Evolutionary conservation across 2,329 filamentous ascomycete species (phyloP), one percentile per base, ranked within the genome.

Genomic region (Rhexocercosporidium sp.): DNA sequence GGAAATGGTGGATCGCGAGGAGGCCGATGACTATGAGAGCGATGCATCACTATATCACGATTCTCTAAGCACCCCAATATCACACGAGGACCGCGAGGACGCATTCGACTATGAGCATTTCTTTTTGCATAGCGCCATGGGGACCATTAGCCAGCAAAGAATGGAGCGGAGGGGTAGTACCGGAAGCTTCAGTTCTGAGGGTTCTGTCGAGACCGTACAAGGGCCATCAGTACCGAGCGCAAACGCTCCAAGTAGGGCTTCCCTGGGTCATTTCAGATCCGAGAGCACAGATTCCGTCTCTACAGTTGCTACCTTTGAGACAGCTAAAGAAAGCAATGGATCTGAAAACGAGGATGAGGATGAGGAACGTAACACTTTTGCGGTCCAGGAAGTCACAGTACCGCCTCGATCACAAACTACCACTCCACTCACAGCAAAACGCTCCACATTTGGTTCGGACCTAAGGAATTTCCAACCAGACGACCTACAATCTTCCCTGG

Each of bases 31-130:
- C 51, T 78, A 79, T 25, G 89, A 92, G 73, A 88, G 89, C 70
- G 83, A 87, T 73, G 84, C 88, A 62, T 86, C 86, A 14, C 81
- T 89, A 7, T 90, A 91, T 73, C 87, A 90, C 73, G 88, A 90
- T 72, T 82, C 85, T 0, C 77, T 84, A 57, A 83, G 87, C 64
- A 84, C 87, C 61, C 85, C 86, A 9, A 81, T 91, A 6, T 93
- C 93, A 0, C 95, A 98, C 75, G 95, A 98, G 80, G 94, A 97
- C 78, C 91, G 95, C 22, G 90, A 94, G 72, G 95, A 98, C 78
- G 94, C 94, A 0, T 98, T 98, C 75, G 95, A 98, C 78, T 98
- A 98, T 70, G 92, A 97, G 78, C 90, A 97, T 77, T 97, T 97
- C 80, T 97, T 97, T 78, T 84, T 97, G 16, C 94, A 97, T 78